Percentiles rank a stretch among this genome's conserved stretches.
phyloP scores from a whole-genome alignment of 306 rosid genomes.

The Luffa acutangula region DNA sequence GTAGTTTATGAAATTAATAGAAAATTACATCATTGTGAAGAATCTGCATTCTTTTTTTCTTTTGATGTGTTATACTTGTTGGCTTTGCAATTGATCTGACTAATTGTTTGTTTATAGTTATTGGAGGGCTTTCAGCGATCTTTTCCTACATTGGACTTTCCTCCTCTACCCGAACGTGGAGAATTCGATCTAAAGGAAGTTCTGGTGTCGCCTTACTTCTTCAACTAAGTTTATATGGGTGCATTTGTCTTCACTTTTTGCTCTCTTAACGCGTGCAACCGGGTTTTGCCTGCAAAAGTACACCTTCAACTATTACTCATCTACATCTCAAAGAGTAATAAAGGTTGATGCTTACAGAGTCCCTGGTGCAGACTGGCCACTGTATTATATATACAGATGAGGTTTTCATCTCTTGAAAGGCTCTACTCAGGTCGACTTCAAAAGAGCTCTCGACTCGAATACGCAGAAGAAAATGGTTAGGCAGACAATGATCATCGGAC shows the following conservation, averaged over 20 bases:
- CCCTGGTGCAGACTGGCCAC: not conserved
- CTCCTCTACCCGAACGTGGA: slow-evolving; percentile 82
- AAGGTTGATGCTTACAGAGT: not conserved
- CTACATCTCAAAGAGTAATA: not conserved
- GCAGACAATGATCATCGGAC: not conserved
- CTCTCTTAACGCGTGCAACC: not conserved
- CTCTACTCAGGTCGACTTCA: not conserved
- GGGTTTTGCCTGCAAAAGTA: not conserved
- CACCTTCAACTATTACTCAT: not conserved
- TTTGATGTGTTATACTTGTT: not conserved
- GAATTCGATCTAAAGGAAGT: slow-evolving; percentile 63
- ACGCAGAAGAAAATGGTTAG: not conserved
- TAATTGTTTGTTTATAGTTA: slow-evolving; percentile 39
- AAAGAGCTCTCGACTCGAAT: not conserved
- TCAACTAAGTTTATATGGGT: slow-evolving; percentile 39
- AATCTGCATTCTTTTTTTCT: not conserved
- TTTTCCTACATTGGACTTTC: slow-evolving; percentile 58
- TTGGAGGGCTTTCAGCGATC: slow-evolving; percentile 58
- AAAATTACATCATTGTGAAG: not conserved
- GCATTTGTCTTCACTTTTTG: slow-evolving; percentile 4
- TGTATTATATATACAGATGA: not conserved
- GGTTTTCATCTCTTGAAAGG: not conserved
- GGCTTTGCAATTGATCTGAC: not conserved
- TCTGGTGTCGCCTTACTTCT: slow-evolving; percentile 79
- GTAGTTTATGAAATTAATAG: not conserved